Conservation (phyloP, 768 basidiomycete species). For the Sutorius australiensis region DNA sequence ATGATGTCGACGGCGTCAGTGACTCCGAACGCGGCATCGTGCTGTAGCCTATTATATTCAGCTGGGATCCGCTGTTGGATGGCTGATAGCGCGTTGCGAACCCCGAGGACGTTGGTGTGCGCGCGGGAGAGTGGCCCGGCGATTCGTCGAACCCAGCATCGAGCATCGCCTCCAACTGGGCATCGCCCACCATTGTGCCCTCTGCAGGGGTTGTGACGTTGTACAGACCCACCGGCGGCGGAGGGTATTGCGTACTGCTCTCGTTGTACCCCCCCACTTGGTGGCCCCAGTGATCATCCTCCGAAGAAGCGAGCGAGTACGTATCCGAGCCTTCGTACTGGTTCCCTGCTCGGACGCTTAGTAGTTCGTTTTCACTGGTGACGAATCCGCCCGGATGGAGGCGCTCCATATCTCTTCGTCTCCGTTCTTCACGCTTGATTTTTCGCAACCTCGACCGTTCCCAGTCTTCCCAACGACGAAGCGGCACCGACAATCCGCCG, state of each 20-base stretch:
- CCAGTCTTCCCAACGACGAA: constrained; percentile 99
- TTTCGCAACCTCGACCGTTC: constrained; percentile 93
- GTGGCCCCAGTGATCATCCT: constrained; percentile 93
- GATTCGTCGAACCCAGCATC: constrained; percentile 81
- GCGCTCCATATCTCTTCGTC: constrained; percentile 78
- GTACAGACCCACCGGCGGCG: constrained; percentile 75
- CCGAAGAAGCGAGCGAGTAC: constrained; percentile 76
- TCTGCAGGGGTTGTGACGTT: constrained; percentile 32
- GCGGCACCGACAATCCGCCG: constrained; percentile 65
- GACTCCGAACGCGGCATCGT: constrained; percentile 51
- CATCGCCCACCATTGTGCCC: constrained; percentile 51
- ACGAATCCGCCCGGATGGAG: constrained; percentile 66
- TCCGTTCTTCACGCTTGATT: constrained; percentile 78
- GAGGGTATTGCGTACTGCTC: constrained; percentile 69
- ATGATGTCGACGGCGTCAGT: constrained; percentile 30
- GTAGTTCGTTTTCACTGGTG: constrained; percentile 57
- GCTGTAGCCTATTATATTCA: constrained; percentile 43
- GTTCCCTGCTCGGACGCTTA: constrained; percentile 55
- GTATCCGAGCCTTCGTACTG: constrained; percentile 81
- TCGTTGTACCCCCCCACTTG: constrained; percentile 98
- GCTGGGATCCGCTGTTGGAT: constrained; percentile 47
- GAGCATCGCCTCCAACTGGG: constrained; percentile 89
- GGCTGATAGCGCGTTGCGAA: constrained; percentile 60
- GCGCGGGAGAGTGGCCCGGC: constrained; percentile 46
- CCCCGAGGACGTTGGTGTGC: constrained; percentile 27